These are phyloP conservation scores for Lipomyces lipofer DNA, from an alignment of 805 yeast species.

Conservation along the genomic window DNA sequence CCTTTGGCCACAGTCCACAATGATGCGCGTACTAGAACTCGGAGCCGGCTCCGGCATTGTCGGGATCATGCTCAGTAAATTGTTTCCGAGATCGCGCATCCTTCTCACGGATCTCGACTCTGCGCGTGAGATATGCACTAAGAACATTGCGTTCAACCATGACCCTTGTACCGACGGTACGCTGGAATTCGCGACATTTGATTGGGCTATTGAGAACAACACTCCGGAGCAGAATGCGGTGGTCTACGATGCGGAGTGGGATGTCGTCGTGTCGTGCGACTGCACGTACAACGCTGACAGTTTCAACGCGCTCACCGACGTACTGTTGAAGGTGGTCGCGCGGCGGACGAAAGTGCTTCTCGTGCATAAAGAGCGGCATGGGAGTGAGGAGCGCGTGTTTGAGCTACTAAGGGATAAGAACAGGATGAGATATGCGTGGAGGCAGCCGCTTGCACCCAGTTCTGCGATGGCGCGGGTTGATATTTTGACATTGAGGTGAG, in stretches of 20 bases:
- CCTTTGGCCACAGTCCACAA: not conserved
- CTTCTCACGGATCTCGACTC: constrained; percentile 45
- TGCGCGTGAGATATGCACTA: constrained; percentile 42
- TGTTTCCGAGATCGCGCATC: constrained; percentile 30
- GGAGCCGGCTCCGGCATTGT: constrained; percentile 50
- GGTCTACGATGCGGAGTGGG: constrained; percentile 40
- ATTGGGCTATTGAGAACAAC: constrained; percentile 41
- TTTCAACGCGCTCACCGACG: constrained; percentile 42
- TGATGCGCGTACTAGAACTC: constrained; percentile 40
- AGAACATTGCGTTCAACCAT: constrained; percentile 38
- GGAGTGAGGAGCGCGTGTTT: constrained; percentile 24
- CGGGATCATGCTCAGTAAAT: constrained; percentile 39
- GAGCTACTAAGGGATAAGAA: constrained; percentile 21
- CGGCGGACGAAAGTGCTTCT: constrained; percentile 33
- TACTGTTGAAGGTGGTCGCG: constrained; percentile 30
- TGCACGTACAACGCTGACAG: constrained; percentile 48
- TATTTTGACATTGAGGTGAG: too few species aligned
- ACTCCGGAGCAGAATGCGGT: constrained; percentile 16
- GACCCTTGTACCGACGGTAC: not conserved
- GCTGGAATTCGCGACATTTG: constrained; percentile 40
- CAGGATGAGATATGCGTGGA: constrained; percentile 9
- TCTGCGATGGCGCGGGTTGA: constrained; percentile 10
- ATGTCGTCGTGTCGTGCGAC: constrained; percentile 45
- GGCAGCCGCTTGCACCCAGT: constrained; percentile 5
- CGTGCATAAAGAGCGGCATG: constrained; percentile 40